Evolutionary conservation across 768 basidiomycete genomes (phyloP).

Genomic region (Auriculariales sp.): DNA sequence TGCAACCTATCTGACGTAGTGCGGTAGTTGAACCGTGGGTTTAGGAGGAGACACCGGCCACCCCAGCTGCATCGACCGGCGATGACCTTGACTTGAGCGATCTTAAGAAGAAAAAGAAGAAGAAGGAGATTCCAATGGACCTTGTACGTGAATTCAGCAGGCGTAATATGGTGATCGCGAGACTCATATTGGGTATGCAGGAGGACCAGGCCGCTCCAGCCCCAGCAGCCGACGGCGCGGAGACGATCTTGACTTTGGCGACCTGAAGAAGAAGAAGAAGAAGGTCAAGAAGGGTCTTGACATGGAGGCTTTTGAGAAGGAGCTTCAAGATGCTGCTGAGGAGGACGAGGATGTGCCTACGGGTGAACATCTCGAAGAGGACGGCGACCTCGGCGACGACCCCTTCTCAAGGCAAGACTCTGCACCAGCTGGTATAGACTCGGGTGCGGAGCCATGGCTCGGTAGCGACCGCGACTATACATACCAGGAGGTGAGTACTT

Average conservation of each 20-base stretch:
- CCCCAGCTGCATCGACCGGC: slow-evolving; percentile 20
- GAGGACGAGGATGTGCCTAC: slow-evolving; percentile 39
- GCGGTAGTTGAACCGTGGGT: not conserved
- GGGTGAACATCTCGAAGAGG: slow-evolving; percentile 19
- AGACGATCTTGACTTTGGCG: slow-evolving; percentile 86
- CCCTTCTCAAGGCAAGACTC: slow-evolving; percentile 38
- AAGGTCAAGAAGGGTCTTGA: slow-evolving; percentile 86
- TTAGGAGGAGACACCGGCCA: slow-evolving; percentile 4
- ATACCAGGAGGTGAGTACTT: slow-evolving; percentile 65
- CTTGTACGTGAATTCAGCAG: too few species aligned
- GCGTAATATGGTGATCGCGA: not conserved
- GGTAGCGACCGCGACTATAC: slow-evolving; percentile 88
- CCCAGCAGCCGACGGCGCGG: slow-evolving; percentile 21
- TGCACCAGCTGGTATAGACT: slow-evolving; percentile 44
- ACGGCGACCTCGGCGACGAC: slow-evolving; percentile 74
- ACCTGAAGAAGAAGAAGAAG: slow-evolving; percentile 91
- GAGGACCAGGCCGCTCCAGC: slow-evolving; percentile 31
- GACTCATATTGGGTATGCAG: slow-evolving; percentile 18
- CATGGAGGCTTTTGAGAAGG: slow-evolving; percentile 89
- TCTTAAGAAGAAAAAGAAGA: slow-evolving; percentile 85
- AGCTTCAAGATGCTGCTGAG: slow-evolving; percentile 55
- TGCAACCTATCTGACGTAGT: not conserved
- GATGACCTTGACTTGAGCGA: slow-evolving; percentile 92
- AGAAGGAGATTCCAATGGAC: slow-evolving; percentile 68
- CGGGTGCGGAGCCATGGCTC: slow-evolving; percentile 79